Conservation (phyloP, 495 filamentous ascomycete genomes). For the Oidiodendron maius region DNA sequence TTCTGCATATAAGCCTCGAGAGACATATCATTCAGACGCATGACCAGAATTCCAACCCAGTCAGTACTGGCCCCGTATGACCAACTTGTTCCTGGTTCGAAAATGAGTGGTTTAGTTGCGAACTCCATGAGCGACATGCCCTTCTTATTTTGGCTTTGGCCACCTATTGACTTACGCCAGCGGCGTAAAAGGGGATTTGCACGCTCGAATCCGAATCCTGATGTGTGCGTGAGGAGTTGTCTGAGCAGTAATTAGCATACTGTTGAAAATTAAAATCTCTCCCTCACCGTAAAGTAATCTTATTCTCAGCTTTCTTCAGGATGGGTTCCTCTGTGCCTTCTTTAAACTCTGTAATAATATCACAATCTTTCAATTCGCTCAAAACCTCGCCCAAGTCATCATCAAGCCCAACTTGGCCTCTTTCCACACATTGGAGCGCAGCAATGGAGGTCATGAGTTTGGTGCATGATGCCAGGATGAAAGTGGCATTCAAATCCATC, state of each 20-base stretch:
- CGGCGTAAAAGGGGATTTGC: not conserved
- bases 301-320: conserved; percentile 35
- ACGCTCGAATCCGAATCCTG: conserved; percentile 11
- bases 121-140: not conserved
- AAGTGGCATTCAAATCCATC: conserved; percentile 44
- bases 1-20: conserved; percentile 52
- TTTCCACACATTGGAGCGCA: conserved; percentile 56
- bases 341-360: conserved; percentile 24
- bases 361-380: conserved; percentile 22
- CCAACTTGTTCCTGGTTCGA: conserved; percentile 45
- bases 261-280: not conserved
- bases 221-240: conserved; percentile 19
- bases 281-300: conserved; percentile 43
- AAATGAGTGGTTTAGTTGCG: conserved; percentile 33
- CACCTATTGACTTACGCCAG: not conserved
- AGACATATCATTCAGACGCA: conserved; percentile 40
- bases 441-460: conserved; percentile 49
- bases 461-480: conserved; percentile 55
- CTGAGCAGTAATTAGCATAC: conserved; percentile 12
- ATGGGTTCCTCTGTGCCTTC: conserved; percentile 29
- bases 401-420: conserved; percentile 36
- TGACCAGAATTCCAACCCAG: conserved; percentile 48
- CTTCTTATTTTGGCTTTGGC: not conserved
- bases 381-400: conserved; percentile 16
- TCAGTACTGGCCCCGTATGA: conserved; percentile 40